Evolutionary conservation across 148 eudicot genomes (phyloP).

Genomic region (Fallopia convolvulus): DNA sequence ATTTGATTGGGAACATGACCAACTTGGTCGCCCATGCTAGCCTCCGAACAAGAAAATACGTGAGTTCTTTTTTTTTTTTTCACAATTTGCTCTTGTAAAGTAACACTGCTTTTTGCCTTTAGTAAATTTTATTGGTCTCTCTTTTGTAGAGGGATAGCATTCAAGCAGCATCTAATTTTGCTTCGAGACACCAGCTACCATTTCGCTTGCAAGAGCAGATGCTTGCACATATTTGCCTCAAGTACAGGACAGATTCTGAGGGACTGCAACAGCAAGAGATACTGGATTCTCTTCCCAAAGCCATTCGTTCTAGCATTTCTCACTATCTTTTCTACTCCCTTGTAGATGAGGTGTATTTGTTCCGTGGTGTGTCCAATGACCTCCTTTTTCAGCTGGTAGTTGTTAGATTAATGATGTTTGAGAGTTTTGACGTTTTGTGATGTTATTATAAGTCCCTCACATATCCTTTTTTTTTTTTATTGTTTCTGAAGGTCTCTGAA

Average conservation of each 20-base stretch:
- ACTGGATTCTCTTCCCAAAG: conserved; percentile 76
- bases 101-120: background rate
- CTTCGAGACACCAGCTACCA: conserved; percentile 66
- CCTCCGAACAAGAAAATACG: conserved; percentile 71
- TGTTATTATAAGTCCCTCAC: background rate
- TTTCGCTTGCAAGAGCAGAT: conserved; percentile 72
- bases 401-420: background rate
- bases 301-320: conserved; percentile 77
- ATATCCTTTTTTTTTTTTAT: background rate
- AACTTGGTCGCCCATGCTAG: conserved; percentile 87
- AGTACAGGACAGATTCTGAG: conserved; percentile 69
- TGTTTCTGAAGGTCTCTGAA: conserved; percentile 59
- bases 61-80: conserved; percentile 24
- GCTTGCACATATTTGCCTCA: conserved; percentile 76
- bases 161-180: conserved; percentile 83
- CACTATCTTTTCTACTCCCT: conserved; percentile 68
- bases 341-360: conserved; percentile 68
- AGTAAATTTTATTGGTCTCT: background rate
- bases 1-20: conserved; percentile 91
- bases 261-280: conserved; percentile 85
- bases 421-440: background rate
- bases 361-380: conserved; percentile 70
- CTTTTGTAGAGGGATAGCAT: conserved; percentile 63
- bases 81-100: background rate
- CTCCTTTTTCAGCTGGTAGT: conserved; percentile 87